These are phyloP conservation scores for Coniochaeta prunicola DNA, from an alignment of 2,329 filamentous ascomycete genomes.

Conservation along the genomic window DNA sequence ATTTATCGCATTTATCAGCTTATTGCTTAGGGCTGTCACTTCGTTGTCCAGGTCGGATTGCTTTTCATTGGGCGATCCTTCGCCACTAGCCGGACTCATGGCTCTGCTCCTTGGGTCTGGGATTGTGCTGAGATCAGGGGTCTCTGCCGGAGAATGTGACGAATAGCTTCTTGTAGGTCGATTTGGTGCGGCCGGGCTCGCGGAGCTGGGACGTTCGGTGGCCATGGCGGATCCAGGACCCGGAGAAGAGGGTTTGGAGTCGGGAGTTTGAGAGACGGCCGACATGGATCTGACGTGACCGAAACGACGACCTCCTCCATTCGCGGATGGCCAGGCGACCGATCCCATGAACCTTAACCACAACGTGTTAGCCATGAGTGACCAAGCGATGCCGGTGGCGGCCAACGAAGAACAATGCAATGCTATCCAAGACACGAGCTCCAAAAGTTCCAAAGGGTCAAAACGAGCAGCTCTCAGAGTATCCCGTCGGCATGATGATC, in stretches of 20 bases:
- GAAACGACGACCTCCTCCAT: slow-evolving; percentile 12
- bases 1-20: slow-evolving; percentile 96
- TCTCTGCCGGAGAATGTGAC: slow-evolving; percentile 33
- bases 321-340: slow-evolving; percentile 16
- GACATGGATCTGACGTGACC: slow-evolving; percentile 47
- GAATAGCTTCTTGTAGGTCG: slow-evolving; percentile 10
- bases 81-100: slow-evolving; percentile 35
- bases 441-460: background rate
- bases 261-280: slow-evolving; percentile 38
- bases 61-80: slow-evolving; percentile 25
- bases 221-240: slow-evolving; percentile 8
- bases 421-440: background rate
- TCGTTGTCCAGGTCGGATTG: slow-evolving; percentile 59
- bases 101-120: slow-evolving; percentile 55
- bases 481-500: background rate
- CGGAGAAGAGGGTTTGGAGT: slow-evolving; percentile 27
- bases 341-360: slow-evolving; percentile 18
- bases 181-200: slow-evolving; percentile 7
- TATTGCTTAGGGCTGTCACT: slow-evolving; percentile 85
- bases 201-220: slow-evolving; percentile 10
- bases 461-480: background rate
- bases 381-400: background rate
- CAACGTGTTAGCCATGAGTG: slow-evolving; percentile 11
- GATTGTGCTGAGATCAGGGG: slow-evolving; percentile 61
- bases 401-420: background rate